These are phyloP conservation scores for Pontederia crassipes DNA, from an alignment of 176 grass and related monocot species.

Conservation along the genomic window DNA sequence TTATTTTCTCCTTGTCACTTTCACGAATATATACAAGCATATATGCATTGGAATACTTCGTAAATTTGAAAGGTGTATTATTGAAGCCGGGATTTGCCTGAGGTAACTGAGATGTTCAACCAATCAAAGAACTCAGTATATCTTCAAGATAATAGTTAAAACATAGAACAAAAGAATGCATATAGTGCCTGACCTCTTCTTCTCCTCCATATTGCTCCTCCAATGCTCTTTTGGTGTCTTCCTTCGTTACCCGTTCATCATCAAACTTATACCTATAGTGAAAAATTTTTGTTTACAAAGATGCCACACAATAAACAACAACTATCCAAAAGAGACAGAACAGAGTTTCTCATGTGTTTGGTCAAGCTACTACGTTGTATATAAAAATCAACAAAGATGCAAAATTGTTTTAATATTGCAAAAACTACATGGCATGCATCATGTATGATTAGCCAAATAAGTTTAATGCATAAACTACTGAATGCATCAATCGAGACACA, in stretches of 20 bases:
- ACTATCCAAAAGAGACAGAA: too few relatives aligned
- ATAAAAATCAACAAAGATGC: too few relatives aligned
- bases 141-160: conserved; percentile 2
- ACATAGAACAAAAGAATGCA: conserved; percentile 2
- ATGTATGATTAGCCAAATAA: too few relatives aligned
- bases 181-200: conserved; percentile 49
- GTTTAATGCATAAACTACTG: too few relatives aligned
- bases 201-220: conserved; percentile 99
- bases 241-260: conserved; percentile 98
- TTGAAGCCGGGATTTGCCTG: conserved; percentile 97
- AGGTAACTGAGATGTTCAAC: conserved; percentile 54
- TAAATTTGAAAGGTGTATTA: conserved; percentile 96
- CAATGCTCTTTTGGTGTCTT: conserved; percentile 79
- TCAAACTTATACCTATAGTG: conserved; percentile 92
- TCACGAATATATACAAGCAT: conserved; percentile 99
- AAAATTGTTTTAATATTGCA: too few relatives aligned
- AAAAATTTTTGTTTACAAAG: background rate
- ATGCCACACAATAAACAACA: too few relatives aligned
- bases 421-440: too few relatives aligned
- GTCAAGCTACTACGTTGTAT: too few relatives aligned
- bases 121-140: conserved; percentile 15
- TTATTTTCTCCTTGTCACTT: conserved; percentile 97
- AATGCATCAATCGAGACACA: too few relatives aligned
- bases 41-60: conserved; percentile 97
- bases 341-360: too few relatives aligned